phyloP scores from a whole-genome alignment of 2,329 filamentous ascomycete species.

The Incumbomyces delicatus region DNA sequence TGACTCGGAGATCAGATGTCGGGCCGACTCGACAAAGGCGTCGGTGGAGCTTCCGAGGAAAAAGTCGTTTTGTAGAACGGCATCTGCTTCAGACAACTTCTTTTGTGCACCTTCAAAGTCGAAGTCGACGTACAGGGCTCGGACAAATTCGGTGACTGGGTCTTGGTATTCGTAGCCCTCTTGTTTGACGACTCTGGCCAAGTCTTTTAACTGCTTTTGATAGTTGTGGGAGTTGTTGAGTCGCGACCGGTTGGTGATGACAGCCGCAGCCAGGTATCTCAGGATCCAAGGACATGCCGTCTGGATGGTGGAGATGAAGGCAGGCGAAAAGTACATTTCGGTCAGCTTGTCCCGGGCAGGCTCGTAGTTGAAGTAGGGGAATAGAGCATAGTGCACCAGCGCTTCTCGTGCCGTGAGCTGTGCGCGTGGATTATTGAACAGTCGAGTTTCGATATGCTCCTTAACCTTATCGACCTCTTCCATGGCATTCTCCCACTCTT shows the following conservation, averaged over 20 bases:
- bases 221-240: constrained; percentile 73
- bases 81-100: constrained; percentile 76
- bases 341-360: constrained; percentile 79
- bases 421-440: constrained; percentile 91
- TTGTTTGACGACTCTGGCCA: constrained; percentile 89
- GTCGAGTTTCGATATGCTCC: constrained; percentile 83
- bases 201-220: constrained; percentile 97
- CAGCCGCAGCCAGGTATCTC: constrained; percentile 83
- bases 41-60: constrained; percentile 82
- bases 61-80: constrained; percentile 87
- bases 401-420: constrained; percentile 95
- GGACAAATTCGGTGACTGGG: constrained; percentile 91
- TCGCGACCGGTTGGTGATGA: constrained; percentile 84
- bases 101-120: constrained; percentile 95
- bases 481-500: constrained; percentile 89
- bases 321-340: constrained; percentile 92
- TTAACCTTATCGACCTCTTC: constrained; percentile 85
- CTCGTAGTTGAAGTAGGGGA: constrained; percentile 98
- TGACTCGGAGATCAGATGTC: constrained; percentile 94
- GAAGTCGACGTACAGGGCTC: constrained; percentile 90
- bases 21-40: constrained; percentile 82
- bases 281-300: constrained; percentile 94
- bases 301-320: constrained; percentile 99
- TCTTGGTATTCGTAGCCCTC: constrained; percentile 97
- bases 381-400: constrained; percentile 96